Conservation (phyloP, 306 rosid species). For the Canavalia gladiata region DNA sequence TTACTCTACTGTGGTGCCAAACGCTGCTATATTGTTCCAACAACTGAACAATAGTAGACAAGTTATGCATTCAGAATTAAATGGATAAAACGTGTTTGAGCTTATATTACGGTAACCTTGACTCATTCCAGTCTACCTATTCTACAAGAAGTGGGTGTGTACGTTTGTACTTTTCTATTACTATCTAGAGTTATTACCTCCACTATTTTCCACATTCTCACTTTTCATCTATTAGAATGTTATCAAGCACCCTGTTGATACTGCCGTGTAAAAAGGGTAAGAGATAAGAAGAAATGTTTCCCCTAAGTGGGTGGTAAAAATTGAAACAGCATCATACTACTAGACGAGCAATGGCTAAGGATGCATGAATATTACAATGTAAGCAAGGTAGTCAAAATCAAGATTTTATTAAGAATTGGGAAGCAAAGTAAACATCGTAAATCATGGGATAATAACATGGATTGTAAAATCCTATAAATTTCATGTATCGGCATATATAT, state of each 20-base stretch:
- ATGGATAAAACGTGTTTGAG: not conserved
- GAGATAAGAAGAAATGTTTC: slow-evolving; percentile 8
- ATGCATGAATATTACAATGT: not conserved
- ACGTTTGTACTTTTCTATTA: not conserved
- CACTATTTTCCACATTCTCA: slow-evolving; percentile 11
- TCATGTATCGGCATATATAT: no score
- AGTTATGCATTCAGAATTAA: slow-evolving; percentile 24
- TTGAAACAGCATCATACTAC: slow-evolving; percentile 1
- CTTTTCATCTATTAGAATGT: not conserved
- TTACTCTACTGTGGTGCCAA: slow-evolving; percentile 91
- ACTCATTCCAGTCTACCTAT: not conserved
- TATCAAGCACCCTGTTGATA: slow-evolving; percentile 6
- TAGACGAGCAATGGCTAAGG: not conserved
- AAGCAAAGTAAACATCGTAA: no score
- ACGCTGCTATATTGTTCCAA: slow-evolving; percentile 75
- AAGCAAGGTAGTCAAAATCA: not conserved
- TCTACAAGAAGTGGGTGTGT: not conserved
- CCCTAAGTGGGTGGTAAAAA: slow-evolving; percentile 6
- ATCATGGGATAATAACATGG: no score
- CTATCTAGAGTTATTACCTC: slow-evolving; percentile 17
- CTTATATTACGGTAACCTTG: slow-evolving; percentile 15
- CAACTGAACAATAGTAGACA: slow-evolving; percentile 62
- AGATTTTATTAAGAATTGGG: no score
- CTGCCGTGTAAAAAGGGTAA: not conserved
- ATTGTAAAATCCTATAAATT: no score